A percentile compares a stretch with the other conserved stretches of the same genome.
Evolutionary conservation across 306 rosid genomes (phyloP).

Genomic region (Ormosia semicastrata): DNA sequence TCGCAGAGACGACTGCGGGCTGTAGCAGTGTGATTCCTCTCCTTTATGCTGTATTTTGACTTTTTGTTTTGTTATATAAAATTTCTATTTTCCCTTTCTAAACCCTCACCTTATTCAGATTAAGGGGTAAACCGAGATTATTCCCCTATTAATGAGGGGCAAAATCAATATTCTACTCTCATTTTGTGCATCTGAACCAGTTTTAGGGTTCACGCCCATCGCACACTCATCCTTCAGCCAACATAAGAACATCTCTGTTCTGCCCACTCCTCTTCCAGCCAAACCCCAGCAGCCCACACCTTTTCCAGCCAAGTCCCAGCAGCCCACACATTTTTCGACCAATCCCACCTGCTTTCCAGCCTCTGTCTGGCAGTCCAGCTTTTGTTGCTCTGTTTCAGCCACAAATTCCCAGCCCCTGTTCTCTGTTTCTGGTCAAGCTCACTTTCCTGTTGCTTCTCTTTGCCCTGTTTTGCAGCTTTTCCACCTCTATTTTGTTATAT

Average conservation of each 20-base stretch:
- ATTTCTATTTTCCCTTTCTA: background rate
- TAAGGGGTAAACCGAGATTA: background rate
- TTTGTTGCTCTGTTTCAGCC: background rate
- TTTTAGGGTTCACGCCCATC: background rate
- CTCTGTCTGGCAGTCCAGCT: too few relatives aligned
- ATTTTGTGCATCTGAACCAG: background rate
- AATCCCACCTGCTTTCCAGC: background rate
- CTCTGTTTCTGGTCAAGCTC: background rate
- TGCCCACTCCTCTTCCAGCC: background rate
- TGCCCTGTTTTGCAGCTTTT: background rate
- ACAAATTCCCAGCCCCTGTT: background rate
- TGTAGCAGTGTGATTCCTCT: too few relatives aligned
- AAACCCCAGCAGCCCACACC: background rate
- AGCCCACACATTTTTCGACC: background rate
- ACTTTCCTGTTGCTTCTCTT: background rate
- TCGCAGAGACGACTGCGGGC: background rate
- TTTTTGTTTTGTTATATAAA: too few relatives aligned
- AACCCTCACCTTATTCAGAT: background rate
- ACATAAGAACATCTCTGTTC: background rate
- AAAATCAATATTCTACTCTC: background rate
- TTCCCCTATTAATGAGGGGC: background rate
- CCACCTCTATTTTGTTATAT: background rate
- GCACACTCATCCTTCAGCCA: background rate
- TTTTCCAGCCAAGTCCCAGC: background rate
- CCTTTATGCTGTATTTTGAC: too few relatives aligned